Base-by-base conservation (phyloP, 2,329 filamentous ascomycete genomes). In the Alternaria ventricosa region DNA sequence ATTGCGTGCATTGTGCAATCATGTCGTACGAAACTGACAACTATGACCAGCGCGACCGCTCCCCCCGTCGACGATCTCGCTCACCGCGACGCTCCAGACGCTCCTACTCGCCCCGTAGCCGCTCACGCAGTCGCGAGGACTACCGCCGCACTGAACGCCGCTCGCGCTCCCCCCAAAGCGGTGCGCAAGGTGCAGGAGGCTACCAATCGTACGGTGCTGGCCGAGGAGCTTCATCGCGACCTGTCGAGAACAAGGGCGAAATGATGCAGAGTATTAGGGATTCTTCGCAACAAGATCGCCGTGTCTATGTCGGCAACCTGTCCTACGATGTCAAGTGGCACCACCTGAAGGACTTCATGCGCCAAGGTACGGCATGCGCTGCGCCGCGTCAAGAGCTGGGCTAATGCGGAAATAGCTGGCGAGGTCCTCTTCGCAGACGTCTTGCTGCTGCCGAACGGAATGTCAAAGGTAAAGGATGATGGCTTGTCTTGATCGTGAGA, bases 321-420 rank as follows among this genome's bases (percentile, higher is more conserved):
- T 96, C 94, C 54, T 99, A 99, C 86, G 96, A 99, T 87, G 96
- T 99, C 82, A 99, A 99, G 87, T 99, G 96, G 96, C 95, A 98
- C 86, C 96, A 98, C 79, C 89, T 99, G 68, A 99, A 99, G 87
- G 96, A 99, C 86, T 98, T 98, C 81, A 99, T 99, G 96, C 92
- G 96, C 88, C 93, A 97, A 89, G 95, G 96, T 98, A 87, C 86
- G 91, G 72, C 71, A 69, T 27, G 66, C 45, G 68, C 22, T 47
- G 57, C 64, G 55, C 65, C 53, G 54, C 54, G 45, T 55, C 61
- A 61, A 67, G 67, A 70, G 60, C 45, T 57, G 57, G 67, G 73
- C 80, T 82, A 76, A 82, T 77, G 62, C 67, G 57, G 66, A 71
- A 79, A 75, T 84, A 98, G 96, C 96, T 86, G 96, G 96, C 88